Percentiles rank a stretch among this genome's conserved stretches.
phyloP scores from a whole-genome alignment of 2,329 filamentous ascomycete genomes.

The Claviceps africana region DNA sequence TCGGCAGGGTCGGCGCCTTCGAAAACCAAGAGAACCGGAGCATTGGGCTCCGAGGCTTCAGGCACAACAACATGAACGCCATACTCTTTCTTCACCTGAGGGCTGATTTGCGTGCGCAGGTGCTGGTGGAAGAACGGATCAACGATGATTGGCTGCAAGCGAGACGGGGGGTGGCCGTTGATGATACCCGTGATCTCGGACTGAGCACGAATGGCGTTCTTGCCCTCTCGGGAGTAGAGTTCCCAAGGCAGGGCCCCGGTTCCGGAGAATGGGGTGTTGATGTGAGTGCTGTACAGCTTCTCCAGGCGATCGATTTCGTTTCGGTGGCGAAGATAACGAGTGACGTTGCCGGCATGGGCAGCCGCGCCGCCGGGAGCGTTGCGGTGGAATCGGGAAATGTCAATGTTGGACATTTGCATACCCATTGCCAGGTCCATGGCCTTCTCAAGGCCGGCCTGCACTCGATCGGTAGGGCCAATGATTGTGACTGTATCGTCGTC shows the following conservation, averaged over 20 bases:
- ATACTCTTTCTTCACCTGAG: conserved; percentile 50
- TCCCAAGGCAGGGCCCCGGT: conserved; percentile 70
- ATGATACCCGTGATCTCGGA: conserved; percentile 63
- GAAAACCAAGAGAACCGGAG: conserved; percentile 58
- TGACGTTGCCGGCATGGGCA: conserved; percentile 70
- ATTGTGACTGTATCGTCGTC: conserved; percentile 77
- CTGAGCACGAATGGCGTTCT: conserved; percentile 65
- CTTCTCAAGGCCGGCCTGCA: conserved; percentile 63
- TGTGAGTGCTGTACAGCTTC: conserved; percentile 66
- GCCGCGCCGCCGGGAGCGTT: conserved; percentile 59
- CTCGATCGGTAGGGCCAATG: conserved; percentile 61
- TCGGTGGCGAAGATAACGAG: conserved; percentile 73
- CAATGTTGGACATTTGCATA: conserved; percentile 74
- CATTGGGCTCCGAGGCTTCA: conserved; percentile 41
- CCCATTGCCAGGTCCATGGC: conserved; percentile 79
- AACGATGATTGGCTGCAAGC: conserved; percentile 52
- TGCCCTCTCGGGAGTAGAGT: conserved; percentile 73
- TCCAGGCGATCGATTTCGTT: conserved; percentile 74
- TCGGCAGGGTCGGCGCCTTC: conserved; percentile 45
- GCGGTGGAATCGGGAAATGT: conserved; percentile 66
- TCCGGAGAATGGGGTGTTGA: conserved; percentile 60
- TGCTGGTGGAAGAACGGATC: conserved; percentile 71
- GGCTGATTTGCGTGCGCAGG: conserved; percentile 49
- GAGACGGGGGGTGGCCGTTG: conserved; percentile 57
- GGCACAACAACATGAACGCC: conserved; percentile 65